Base-by-base conservation (phyloP, 371 early-diverging fungal genomes). In the Mucor velutinosus region DNA sequence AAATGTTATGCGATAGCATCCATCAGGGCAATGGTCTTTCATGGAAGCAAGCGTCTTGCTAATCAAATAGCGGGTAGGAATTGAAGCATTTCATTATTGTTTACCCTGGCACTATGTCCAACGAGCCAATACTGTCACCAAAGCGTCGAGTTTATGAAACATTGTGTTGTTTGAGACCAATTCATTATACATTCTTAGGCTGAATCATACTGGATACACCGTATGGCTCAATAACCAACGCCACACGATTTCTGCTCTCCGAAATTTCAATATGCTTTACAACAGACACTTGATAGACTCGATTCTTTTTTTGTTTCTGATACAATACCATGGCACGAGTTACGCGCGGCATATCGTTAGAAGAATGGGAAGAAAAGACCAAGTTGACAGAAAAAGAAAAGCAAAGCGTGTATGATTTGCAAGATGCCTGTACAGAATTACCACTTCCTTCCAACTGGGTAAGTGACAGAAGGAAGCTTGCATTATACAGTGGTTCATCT, bases 331-430 rank as follows among this genome's bases (percentile, higher is more conserved):
- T 81, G 81, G 62, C 74, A 56, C 67, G 70, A 71, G 71, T 74
- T 29, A 64, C 69, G 60, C 74, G 78, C 29, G 74, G 76, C 12
- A 78, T 83, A 19, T 82, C 82, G 6, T 53, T 87, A 33, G 90
- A 90, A 61, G 89, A 90, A 60, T 92, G 91, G 91, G 92, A 92
- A 62, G 77, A 86, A 33, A 86, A 84, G 49, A 83, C 88, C 4
- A 81, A 78, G 10, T 71, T 92, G 11, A 70, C 81, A 15, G 89
- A 89, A 32, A 62, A 73, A 27, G 86, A 91, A 71, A 81, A 84
- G 33, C 85, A 86, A 61, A 83, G 85, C 37, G 86, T 91, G 14
- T 76, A 81, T 30, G 83, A 86, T 17, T 71, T 91, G n/a, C 88
- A 92, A 73, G 89, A 87, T 32, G 84, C 87, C 19, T 90, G 90